Conservation (phyloP, 495 filamentous ascomycete species). For the Penicillium subrubescens region DNA sequence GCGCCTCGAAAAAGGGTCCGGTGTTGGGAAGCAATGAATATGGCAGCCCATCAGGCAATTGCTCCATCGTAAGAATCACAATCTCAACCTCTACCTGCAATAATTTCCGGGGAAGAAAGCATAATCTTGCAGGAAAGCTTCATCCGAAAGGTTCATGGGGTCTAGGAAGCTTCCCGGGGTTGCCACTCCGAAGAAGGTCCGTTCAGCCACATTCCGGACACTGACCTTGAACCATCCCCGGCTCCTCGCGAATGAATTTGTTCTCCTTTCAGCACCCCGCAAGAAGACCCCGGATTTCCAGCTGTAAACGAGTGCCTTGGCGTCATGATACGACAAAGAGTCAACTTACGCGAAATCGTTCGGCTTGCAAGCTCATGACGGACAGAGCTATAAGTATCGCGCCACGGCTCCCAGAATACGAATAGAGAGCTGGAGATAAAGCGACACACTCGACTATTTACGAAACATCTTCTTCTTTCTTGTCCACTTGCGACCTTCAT, state of each 20-base stretch:
- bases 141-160: background rate
- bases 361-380: background rate
- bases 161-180: background rate
- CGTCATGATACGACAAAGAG: background rate
- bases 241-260: background rate
- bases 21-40: too few relatives aligned
- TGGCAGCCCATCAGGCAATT: too few relatives aligned
- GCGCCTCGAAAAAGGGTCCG: too few relatives aligned
- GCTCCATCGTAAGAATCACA: too few relatives aligned
- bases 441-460: background rate
- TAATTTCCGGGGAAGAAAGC: too few relatives aligned
- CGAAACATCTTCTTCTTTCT: background rate
- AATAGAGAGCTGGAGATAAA: background rate
- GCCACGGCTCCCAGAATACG: background rate
- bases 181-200: background rate
- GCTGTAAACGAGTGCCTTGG: background rate
- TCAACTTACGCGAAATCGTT: background rate
- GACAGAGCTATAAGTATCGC: background rate
- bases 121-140: background rate
- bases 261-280: background rate
- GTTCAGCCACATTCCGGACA: background rate
- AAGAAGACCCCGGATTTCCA: background rate
- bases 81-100: too few relatives aligned
- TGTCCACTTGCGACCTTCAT: background rate
- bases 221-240: background rate